A percentile compares a stretch with the other conserved stretches of the same genome.
Conservation (phyloP, 805 yeast genomes). For the Ascoidea tarda region DNA sequence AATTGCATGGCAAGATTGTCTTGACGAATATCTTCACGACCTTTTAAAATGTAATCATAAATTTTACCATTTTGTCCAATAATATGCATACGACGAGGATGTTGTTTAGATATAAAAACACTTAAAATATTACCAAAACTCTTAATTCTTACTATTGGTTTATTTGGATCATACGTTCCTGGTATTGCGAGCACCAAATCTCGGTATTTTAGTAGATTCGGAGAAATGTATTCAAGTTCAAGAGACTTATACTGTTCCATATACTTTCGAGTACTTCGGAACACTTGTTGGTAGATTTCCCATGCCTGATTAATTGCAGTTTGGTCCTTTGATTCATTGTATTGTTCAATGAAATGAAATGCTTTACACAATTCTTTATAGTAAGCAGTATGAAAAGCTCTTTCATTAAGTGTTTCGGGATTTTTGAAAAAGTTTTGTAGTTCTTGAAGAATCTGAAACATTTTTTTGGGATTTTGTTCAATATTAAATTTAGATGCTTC, state of each 20-base stretch:
- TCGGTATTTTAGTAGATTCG: slow-evolving; percentile 63
- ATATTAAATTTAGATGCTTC: slow-evolving; percentile 95
- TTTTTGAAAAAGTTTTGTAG: slow-evolving; percentile 77
- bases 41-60: slow-evolving; percentile 73
- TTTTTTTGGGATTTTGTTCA: slow-evolving; percentile 86
- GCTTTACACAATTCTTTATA: slow-evolving; percentile 91
- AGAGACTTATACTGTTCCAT: slow-evolving; percentile 75
- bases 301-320: slow-evolving; percentile 37
- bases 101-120: slow-evolving; percentile 88
- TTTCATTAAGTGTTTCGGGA: slow-evolving; percentile 86
- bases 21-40: slow-evolving; percentile 96
- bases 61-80: slow-evolving; percentile 88
- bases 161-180: slow-evolving; percentile 82
- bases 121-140: slow-evolving; percentile 72
- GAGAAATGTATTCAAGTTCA: slow-evolving; percentile 83
- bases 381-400: slow-evolving; percentile 83
- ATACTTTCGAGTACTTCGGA: slow-evolving; percentile 81
- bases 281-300: slow-evolving; percentile 92
- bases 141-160: slow-evolving; percentile 57
- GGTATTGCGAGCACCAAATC: slow-evolving; percentile 85
- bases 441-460: slow-evolving; percentile 86
- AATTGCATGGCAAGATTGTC: slow-evolving; percentile 96
- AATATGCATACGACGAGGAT: slow-evolving; percentile 76
- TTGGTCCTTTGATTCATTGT: slow-evolving; percentile 76
- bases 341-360: slow-evolving; percentile 82